A percentile compares a stretch with the other conserved stretches of the same genome.
phyloP scores from a whole-genome alignment of 2,329 filamentous ascomycete species.

The Peltaster fructicola region DNA sequence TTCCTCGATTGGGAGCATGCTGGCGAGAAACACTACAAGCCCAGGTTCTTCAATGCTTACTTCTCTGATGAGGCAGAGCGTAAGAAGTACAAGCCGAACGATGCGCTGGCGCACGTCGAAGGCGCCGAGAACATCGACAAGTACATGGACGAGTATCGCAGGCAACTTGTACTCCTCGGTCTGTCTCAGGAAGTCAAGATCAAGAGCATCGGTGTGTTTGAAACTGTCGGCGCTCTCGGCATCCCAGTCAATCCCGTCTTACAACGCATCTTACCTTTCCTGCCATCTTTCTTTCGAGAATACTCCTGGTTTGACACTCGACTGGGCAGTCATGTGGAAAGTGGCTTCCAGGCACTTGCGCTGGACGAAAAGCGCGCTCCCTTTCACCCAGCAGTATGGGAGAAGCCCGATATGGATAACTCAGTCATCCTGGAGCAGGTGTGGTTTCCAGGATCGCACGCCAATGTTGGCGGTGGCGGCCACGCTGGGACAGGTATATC shows the following conservation, averaged over 20 bases:
- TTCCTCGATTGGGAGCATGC: conserved; percentile 19
- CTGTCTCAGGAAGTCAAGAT: conserved; percentile 7
- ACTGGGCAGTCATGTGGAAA: conserved; percentile 24
- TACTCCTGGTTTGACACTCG: conserved; percentile 20
- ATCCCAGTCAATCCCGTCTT: conserved; percentile 19
- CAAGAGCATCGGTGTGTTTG: conserved; percentile 29
- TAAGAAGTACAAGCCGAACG: conserved; percentile 8
- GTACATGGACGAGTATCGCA: conserved; percentile 14
- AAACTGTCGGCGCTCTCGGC: conserved; percentile 28
- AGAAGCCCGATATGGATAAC: conserved; percentile 9
- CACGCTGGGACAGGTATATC: conserved; percentile 17
- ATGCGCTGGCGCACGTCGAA: conserved; percentile 5
- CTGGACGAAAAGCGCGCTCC: conserved; percentile 35
- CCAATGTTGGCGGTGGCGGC: conserved; percentile 35
- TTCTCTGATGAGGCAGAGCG: conserved; percentile 5
- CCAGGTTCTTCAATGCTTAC: conserved; percentile 15
- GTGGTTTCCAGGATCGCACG: conserved; percentile 39
- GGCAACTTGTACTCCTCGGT: conserved; percentile 10
- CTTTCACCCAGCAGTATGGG: conserved; percentile 36
- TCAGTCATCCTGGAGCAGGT: conserved; percentile 29
- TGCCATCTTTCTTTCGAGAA: conserved; percentile 14
- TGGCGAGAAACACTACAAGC: conserved; percentile 12
- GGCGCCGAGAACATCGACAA: conserved; percentile 5
- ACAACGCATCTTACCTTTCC: conserved; percentile 11
- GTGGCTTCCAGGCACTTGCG: conserved; percentile 39